Conservation (phyloP, 257 asterid species). For the Anisodus acutangulus region DNA sequence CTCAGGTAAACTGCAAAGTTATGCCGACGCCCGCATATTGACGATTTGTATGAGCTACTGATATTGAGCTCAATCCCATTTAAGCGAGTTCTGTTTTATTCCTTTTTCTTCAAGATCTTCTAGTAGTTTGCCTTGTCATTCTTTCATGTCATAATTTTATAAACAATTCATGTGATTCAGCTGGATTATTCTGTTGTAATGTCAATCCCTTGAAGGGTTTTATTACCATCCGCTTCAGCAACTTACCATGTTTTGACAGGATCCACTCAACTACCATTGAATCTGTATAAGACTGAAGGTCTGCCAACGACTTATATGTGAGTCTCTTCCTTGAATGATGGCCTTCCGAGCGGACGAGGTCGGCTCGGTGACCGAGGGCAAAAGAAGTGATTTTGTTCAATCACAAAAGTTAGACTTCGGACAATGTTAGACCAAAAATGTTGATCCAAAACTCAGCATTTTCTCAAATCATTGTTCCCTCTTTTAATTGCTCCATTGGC, state of each 20-base stretch:
- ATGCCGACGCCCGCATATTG: background rate
- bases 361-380: too few relatives aligned
- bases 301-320: background rate
- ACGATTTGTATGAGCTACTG: background rate
- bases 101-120: background rate
- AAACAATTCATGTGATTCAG: background rate
- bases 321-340: slow-evolving; percentile 19
- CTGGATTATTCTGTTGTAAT: background rate
- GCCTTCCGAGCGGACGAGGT: too few relatives aligned
- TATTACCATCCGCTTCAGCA: slow-evolving; percentile 6
- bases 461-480: background rate
- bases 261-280: background rate
- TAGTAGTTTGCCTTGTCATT: background rate
- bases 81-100: background rate
- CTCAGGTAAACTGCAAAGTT: background rate
- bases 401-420: background rate
- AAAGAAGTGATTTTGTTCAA: slow-evolving; percentile 16
- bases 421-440: background rate
- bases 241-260: background rate
- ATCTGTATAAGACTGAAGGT: slow-evolving; percentile 17
- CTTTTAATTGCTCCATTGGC: slow-evolving; percentile 16
- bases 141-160: background rate
- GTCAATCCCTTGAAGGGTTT: background rate
- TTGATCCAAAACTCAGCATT: slow-evolving; percentile 13
- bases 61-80: slow-evolving; percentile 19